Evolutionary conservation across 164 flowering plant genomes (phyloP), one percentile per base, ranked within the genome.

Genomic region (Nymphaea colorata): DNA sequence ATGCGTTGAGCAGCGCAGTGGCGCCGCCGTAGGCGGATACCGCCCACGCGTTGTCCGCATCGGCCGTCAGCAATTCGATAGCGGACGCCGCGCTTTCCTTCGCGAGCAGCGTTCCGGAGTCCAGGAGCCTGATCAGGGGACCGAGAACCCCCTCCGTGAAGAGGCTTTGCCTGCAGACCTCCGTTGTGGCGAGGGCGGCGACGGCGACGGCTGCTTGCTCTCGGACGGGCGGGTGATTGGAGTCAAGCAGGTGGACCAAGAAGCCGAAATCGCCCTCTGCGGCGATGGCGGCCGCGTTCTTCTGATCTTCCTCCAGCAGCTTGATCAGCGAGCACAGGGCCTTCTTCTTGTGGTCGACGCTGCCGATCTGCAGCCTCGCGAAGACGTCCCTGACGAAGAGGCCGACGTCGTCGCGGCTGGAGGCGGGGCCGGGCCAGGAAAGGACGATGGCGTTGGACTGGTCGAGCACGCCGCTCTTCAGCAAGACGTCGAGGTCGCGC

Each of bases 101-200:
- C 68, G 84, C 57, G 2, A 61, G 57, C 57, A 68, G 43, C 1
- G 87, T 82, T 3, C 86, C 84, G 15, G 84, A 66, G 51, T 91
- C 97, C 3, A 91, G 78, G n/a, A 87, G 72, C 3, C 93, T 76
- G 64, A 91, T 64, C 70, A 91, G 64, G 41, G 88, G 94, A 0
- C 94, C 94, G 61, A 91, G 73, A 12, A 81, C 91, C 0, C 97
- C 97, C 69, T 85, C 93, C 70, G 85, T 92, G 43, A 87, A 91
- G 12, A 88, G 82, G 18, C 67, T 42, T 41, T 75, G 83, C 60
- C 81, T 68, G 7, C 88, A 77, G 14, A 74, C 76, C 8, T 78
- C 87, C 0, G 81, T 73, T 0, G 79, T 70, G 3, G 85, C 86
- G 6, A 91, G 79, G 15, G 86, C 5, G 3, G 90, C 81, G 0